phyloP scores from a whole-genome alignment of 169 alveolate species.

The Cryptosporidium muris region DNA sequence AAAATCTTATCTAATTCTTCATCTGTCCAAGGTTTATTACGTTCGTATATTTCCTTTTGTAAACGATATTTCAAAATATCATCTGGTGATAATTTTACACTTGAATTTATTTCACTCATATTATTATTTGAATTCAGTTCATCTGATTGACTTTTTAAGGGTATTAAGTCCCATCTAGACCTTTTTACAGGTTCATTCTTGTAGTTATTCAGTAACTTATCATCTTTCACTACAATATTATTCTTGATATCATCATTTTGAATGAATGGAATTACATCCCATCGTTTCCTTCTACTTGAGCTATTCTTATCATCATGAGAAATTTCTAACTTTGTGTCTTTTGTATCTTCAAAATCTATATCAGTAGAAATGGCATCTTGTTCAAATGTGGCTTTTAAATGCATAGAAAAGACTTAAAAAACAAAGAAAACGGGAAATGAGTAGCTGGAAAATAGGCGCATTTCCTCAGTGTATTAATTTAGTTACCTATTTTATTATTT shows the following conservation, averaged over 20 bases:
- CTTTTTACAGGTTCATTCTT: background rate
- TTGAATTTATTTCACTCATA: too few relatives aligned
- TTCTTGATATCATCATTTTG: background rate
- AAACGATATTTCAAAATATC: too few relatives aligned
- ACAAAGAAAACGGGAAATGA: too few relatives aligned
- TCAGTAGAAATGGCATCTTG: background rate
- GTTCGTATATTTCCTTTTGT: too few relatives aligned
- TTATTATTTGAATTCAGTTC: too few relatives aligned
- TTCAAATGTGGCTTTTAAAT: too few relatives aligned
- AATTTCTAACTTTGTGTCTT: background rate
- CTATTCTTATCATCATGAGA: too few relatives aligned
- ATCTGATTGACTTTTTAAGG: background rate
- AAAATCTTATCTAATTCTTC: slow-evolving; percentile 93
- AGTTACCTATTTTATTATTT: background rate
- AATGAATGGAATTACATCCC: slow-evolving; percentile 32
- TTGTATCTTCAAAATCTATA: background rate
- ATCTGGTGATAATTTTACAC: too few relatives aligned
- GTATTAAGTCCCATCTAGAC: slow-evolving; percentile 41
- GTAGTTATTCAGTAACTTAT: background rate
- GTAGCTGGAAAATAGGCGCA: background rate
- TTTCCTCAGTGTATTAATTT: background rate
- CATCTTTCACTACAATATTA: background rate
- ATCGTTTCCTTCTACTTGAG: slow-evolving; percentile 33
- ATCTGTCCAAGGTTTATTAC: slow-evolving; percentile 83
- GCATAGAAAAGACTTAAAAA: too few relatives aligned